These are phyloP conservation scores for Trypanosoma grayi DNA, from an alignment of 208 protist species.

Conservation along the genomic window DNA sequence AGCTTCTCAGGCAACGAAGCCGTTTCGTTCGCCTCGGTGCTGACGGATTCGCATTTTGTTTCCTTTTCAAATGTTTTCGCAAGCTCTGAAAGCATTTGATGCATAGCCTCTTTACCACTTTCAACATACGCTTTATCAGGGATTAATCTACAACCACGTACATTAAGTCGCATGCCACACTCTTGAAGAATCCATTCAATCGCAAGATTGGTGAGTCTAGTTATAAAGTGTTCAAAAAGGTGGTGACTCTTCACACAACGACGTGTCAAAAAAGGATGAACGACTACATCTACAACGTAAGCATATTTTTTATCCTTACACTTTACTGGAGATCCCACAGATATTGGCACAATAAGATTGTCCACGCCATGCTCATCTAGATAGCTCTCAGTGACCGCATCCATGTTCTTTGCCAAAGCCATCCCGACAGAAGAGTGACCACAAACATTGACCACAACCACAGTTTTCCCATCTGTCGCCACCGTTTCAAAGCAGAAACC, in stretches of 20 bases:
- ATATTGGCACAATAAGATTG: slow-evolving; percentile 86
- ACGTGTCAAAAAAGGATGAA: slow-evolving; percentile 63
- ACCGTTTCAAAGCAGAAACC: slow-evolving; percentile 51
- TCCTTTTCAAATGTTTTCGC: slow-evolving; percentile 19
- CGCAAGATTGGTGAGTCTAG: slow-evolving; percentile 48
- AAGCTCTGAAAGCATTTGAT: slow-evolving; percentile 19
- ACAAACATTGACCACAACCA: slow-evolving; percentile 78
- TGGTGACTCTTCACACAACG: slow-evolving; percentile 37
- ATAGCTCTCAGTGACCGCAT: slow-evolving; percentile 50
- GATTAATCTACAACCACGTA: slow-evolving; percentile 39
- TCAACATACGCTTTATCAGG: slow-evolving; percentile 39
- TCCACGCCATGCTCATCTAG: slow-evolving; percentile 78
- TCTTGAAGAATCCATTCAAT: slow-evolving; percentile 83
- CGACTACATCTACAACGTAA: slow-evolving; percentile 73
- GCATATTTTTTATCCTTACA: slow-evolving; percentile 23
- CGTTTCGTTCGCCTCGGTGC: neutral
- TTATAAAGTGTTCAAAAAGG: slow-evolving; percentile 61
- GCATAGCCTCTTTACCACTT: slow-evolving; percentile 2
- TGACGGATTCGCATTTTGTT: slow-evolving; percentile 6
- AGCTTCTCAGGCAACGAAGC: slow-evolving; percentile 15
- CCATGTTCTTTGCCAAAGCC: slow-evolving; percentile 70
- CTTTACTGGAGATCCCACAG: slow-evolving; percentile 47
- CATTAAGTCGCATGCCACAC: slow-evolving; percentile 50
- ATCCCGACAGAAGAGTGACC: slow-evolving; percentile 63
- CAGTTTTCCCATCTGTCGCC: slow-evolving; percentile 39